phyloP scores from a whole-genome alignment of 176 grass and related monocot species.

The Aegilops longissima region DNA sequence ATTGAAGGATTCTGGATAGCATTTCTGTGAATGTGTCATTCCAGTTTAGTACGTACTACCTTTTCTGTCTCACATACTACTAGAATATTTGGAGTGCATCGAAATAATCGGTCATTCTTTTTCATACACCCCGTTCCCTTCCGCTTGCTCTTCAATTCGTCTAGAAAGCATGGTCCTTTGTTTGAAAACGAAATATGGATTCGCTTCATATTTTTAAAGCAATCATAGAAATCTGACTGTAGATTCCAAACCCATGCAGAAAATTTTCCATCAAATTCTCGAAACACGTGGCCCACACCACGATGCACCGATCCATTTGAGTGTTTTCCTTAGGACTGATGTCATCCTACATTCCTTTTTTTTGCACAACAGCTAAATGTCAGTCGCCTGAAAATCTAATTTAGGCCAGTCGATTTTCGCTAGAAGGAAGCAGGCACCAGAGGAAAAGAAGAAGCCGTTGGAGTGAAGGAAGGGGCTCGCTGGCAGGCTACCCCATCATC shows the following conservation, averaged over 20 bases:
- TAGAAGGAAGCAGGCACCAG: no score
- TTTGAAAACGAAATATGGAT: background rate
- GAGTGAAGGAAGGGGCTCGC: no score
- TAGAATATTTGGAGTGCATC: no score
- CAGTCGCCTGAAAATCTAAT: no score
- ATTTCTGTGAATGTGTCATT: background rate
- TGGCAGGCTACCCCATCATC: no score
- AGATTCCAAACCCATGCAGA: background rate
- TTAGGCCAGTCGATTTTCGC: no score
- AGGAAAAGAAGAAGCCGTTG: no score
- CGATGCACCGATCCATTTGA: background rate
- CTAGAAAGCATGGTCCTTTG: background rate
- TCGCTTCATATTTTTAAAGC: background rate
- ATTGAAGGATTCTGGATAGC: background rate
- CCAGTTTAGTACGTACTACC: background rate
- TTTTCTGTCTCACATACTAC: background rate
- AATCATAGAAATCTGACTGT: background rate
- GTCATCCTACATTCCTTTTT: background rate
- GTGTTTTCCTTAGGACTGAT: background rate
- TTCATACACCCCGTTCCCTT: background rate
- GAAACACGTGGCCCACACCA: background rate
- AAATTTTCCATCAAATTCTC: background rate
- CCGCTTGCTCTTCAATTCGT: background rate
- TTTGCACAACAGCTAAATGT: no score
- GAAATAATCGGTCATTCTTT: background rate